Base-by-base conservation (phyloP, 2,329 filamentous ascomycete genomes). In the Scleromitrula shiraiana region DNA sequence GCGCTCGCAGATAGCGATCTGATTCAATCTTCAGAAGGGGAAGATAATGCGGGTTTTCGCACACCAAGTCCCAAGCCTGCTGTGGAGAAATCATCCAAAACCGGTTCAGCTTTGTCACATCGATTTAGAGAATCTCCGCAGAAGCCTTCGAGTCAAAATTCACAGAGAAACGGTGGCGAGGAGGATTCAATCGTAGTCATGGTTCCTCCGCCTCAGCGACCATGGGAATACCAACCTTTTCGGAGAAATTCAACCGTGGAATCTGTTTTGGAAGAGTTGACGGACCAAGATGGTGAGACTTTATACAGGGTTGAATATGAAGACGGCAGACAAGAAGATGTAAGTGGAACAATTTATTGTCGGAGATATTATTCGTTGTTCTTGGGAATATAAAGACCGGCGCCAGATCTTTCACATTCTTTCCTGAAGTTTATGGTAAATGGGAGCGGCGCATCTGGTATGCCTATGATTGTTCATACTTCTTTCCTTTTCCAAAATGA, bases 261-360 rank as follows among this genome's bases (percentile, higher is more conserved):
- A 15, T 36, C 44, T 5, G 51, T 65, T 2, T 24, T 63, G n/a
- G 51, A 56, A 24, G 59, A 62, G 20, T 19, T 58, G 12, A 29
- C 55, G 26, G 47, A 46, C 3, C 23, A 42, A 9, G 42, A 56
- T 45, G 56, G 55, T 7, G 35, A 56, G 23, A 20, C 37, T 14
- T 50, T 53, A 42, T 66, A 64, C 46, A 53, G 42, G 27, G 58
- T 66, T 17, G 57, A 60, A 46, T 64, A 58, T 47, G 62, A 61
- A 27, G 60, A 63, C 53, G 64, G 63, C 9, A 58, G 49, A 40
- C 50, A 57, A 48, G 57, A 61, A 41, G 49, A 55, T 41, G 64
- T 66, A 50, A 60, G 63, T 64, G 24, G 10, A 22, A 26, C 42
- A 45, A 20, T 27, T 23, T 45, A 39, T 41, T 44, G 35, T 30